Evolutionary conservation across 106 monocot genomes (phyloP).

Genomic region (Apostasia ramifera): DNA sequence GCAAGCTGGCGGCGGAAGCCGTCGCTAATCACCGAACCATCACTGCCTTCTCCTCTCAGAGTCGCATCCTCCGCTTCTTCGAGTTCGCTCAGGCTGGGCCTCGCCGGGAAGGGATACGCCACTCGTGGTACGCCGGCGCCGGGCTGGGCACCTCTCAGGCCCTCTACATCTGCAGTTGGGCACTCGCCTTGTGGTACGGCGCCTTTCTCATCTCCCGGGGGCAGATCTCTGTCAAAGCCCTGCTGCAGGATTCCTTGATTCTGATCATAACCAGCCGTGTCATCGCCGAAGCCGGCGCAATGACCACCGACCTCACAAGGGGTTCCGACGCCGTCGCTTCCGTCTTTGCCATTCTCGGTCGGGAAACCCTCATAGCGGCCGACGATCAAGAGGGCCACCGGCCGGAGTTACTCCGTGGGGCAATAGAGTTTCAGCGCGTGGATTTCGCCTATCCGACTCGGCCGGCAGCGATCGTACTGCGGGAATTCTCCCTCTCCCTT

Average conservation of each 20-base stretch:
- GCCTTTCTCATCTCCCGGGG: conserved; percentile 30
- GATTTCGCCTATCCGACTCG: conserved; percentile 53
- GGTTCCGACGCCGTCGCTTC: conserved; percentile 44
- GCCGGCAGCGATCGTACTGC: conserved; percentile 29
- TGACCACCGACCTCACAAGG: conserved; percentile 54
- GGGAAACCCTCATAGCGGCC: conserved; percentile 35
- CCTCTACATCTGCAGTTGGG: conserved; percentile 46
- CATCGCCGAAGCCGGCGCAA: conserved; percentile 61
- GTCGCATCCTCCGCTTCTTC: conserved; percentile 42
- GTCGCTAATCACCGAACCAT: conserved; percentile 45
- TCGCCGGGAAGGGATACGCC: conserved; percentile 25
- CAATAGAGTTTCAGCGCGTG: conserved; percentile 28
- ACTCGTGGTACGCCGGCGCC: conserved; percentile 42
- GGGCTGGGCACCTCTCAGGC: conserved; percentile 37
- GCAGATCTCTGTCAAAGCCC: conserved; percentile 32
- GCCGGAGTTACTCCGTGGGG: conserved; percentile 29
- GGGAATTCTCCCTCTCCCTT: conserved; percentile 30
- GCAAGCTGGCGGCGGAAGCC: conserved; percentile 56
- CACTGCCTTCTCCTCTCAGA: conserved; percentile 58
- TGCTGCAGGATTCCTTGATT: conserved; percentile 50
- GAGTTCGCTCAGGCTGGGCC: conserved; percentile 28
- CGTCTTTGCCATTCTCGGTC: conserved; percentile 46
- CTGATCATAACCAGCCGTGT: conserved; percentile 47
- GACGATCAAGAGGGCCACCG: conserved; percentile 33
- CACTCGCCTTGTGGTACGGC: conserved; percentile 63